These are phyloP conservation scores for Aureobasidium uvarum DNA, from an alignment of 2,329 filamentous ascomycete species.

Conservation along the genomic window DNA sequence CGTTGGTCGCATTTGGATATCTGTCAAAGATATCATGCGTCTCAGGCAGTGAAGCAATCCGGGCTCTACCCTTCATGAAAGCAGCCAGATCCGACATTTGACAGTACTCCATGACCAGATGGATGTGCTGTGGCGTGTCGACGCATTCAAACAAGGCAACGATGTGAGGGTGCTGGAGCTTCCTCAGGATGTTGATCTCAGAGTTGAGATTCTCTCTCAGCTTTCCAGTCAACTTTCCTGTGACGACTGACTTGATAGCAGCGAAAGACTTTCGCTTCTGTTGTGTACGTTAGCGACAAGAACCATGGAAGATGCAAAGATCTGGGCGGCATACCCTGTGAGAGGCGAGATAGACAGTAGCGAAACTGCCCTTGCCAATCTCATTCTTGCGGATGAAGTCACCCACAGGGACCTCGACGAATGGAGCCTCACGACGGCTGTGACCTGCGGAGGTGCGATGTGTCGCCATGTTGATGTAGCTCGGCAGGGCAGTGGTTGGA, in stretches of 20 bases:
- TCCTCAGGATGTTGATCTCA: constrained; percentile 94
- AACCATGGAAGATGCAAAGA: background rate
- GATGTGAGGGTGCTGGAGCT: constrained; percentile 91
- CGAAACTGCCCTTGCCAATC: constrained; percentile 97
- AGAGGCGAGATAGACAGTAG: constrained; percentile 70
- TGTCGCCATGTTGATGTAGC: constrained; percentile 22
- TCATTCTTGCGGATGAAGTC: constrained; percentile 80
- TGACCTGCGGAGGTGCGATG: constrained; percentile 18
- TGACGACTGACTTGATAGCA: constrained; percentile 94
- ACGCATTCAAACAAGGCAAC: constrained; percentile 94
- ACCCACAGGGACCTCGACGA: constrained; percentile 56
- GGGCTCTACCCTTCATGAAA: constrained; percentile 93
- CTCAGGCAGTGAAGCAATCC: constrained; percentile 72
- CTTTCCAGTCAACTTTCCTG: constrained; percentile 88
- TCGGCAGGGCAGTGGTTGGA: constrained; percentile 1
- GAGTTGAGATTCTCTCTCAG: constrained; percentile 92
- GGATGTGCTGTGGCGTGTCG: constrained; percentile 83
- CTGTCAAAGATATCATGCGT: constrained; percentile 89
- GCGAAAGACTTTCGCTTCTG: constrained; percentile 76
- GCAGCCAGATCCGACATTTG: constrained; percentile 90
- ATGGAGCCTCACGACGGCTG: constrained; percentile 1
- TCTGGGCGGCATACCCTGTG: constrained; percentile 34
- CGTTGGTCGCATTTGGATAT: constrained; percentile 78
- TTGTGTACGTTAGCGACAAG: constrained; percentile 1
- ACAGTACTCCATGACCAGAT: constrained; percentile 98